Base-by-base conservation (phyloP, 805 yeast species). In the Sugiyamaella qingdaonensis region DNA sequence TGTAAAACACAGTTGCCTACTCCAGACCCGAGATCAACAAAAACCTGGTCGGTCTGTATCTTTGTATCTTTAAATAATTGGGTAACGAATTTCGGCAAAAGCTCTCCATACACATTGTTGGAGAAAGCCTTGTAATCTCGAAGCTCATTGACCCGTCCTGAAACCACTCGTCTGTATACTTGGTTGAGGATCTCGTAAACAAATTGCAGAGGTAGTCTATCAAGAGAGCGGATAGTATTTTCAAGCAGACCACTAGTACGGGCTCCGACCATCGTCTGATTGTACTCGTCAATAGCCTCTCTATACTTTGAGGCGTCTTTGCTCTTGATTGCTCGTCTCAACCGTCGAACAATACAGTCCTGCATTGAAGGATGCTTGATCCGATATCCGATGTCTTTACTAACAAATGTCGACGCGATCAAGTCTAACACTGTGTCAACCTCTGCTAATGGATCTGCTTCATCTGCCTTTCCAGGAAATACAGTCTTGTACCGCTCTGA, bases 1-100 rank as follows among this genome's bases (percentile, higher is more conserved):
- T 90, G 97, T 41, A 90, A 77, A 0, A 86, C 85, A 54, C 96
- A 88, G 64, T 91, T 91, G 0, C 97, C 97, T 13, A 91, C 97
- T 13, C 97, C 97, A 0, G 96, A 88, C 0, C 97, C 97, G 21
- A 91, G 73, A 68, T 91, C 97, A 57, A 91, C 81, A 62, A 89
- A 90, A n/a, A 74, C 78, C 43, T 80, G 78, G 1, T 68, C 69
- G 1, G 80, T 74, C 35, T 72, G 67, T 48, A 90, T 69, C 1
- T 75, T 77, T 48, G 89, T 84, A 60, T 81, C 74, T 4, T 72
- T 65, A 62, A 84, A 86, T 2, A 87, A 85, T 59, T 76, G 80
- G 39, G 89, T 78, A 41, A 87, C 73, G 60, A 91, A 88, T 4
- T 76, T 72, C 0, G 97, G 97, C 65, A 91, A 73, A 54, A 91